Evolutionary conservation across 2,329 filamentous ascomycete genomes (phyloP).

Genomic region (Exophiala oligosperma): DNA sequence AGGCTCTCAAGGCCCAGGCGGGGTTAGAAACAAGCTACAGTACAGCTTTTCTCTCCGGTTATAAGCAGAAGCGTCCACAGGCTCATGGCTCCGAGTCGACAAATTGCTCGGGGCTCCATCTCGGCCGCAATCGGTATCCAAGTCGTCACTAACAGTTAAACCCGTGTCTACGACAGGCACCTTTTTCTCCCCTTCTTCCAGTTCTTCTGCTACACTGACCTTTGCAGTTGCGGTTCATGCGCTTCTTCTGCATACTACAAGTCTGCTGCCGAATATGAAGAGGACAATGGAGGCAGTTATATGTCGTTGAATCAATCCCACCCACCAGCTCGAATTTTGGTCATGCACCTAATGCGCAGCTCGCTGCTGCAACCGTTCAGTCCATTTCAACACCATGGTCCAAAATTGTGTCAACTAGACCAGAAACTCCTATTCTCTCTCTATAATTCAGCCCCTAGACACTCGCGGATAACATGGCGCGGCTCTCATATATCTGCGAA

Average conservation of each 20-base stretch:
- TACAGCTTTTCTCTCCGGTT: too few relatives aligned
- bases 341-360: constrained; percentile 42
- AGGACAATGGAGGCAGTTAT: constrained; percentile 7
- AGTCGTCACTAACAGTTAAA: constrained; percentile 10
- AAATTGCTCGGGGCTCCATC: neutral
- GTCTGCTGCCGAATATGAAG: constrained; percentile 15
- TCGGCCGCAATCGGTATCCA: constrained; percentile 1
- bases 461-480: constrained; percentile 26
- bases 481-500: constrained; percentile 1
- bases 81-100: neutral
- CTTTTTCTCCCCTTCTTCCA: constrained; percentile 11
- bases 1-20: neutral
- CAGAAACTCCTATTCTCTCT: constrained; percentile 29
- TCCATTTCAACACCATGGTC: constrained; percentile 22
- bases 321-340: too few relatives aligned
- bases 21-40: neutral
- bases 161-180: constrained; percentile 8
- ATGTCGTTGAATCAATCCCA: neutral
- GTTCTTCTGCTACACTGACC: neutral
- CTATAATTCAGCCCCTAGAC: constrained; percentile 30
- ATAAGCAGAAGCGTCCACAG: too few relatives aligned
- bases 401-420: constrained; percentile 24
- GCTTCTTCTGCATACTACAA: neutral
- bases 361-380: constrained; percentile 37
- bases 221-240: neutral